Base-by-base conservation (phyloP, 1,139 yeast genomes). In the Kurtzmaniella quercitrusa region DNA sequence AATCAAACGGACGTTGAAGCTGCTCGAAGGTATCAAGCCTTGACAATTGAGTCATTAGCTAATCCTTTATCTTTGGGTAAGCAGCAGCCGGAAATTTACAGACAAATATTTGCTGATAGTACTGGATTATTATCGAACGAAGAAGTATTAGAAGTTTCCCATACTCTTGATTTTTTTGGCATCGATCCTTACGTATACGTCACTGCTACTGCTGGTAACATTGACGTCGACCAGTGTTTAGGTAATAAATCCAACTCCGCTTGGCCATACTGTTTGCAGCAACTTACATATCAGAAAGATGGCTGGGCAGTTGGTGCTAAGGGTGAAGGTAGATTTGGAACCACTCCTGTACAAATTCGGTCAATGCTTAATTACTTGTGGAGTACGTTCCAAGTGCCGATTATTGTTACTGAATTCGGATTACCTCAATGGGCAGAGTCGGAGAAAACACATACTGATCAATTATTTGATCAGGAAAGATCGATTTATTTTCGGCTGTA, bases 171-270 rank as follows among this genome's bases (percentile, higher is more conserved):
- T 42, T 65, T 60, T 50, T 59, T 61, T 37, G 68, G 69, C 23
- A 54, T 66, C 51, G 69, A 65, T 42, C 60, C 64, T n/a, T 65
- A 65, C 47, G 61, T 67, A n/a, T 61, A 62, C 30, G 47, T 50
- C 14, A 47, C 52, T 18, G 54, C 58, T 9, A 57, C 63, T n/a
- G 47, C 47, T 32, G 52, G 54, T 33, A 50, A 60, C 40, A 42
- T 54, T 38, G 51, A 49, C 22, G 49, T 51, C 14, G 33, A 28
- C 12, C 33, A 28, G 8, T 48, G 61, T 43, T 53, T 47, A 36
- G 43, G 42, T 28, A 48, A 56, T 38, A 14, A 40, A 3, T 33
- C 49, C 7, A 45, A 54, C 38, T 41, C 47, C 16, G 42, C 46
- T 16, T 56, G 57, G 57, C 61, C 60, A 32, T 7, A 42, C n/a